A percentile compares a stretch with the other conserved stretches of the same genome.
Conservation (phyloP, 257 asterid species). For the Solanum ossicruentum region DNA sequence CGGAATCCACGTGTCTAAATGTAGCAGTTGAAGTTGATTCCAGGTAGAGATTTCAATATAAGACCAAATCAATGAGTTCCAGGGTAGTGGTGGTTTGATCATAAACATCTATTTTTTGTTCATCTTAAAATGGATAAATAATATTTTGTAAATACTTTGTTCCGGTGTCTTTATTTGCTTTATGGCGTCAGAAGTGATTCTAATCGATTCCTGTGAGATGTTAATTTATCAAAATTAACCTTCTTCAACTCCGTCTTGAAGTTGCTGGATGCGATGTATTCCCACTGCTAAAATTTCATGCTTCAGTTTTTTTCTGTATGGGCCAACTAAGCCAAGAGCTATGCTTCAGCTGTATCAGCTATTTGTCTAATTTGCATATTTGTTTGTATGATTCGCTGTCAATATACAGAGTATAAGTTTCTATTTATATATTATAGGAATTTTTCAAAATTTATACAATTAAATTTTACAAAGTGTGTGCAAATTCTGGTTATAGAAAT, state of each 20-base stretch:
- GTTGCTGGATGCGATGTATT: not conserved
- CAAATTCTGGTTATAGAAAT: too few relatives aligned
- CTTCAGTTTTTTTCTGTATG: not conserved
- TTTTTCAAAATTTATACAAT: too few relatives aligned
- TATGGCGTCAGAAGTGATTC: not conserved
- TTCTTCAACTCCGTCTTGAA: not conserved
- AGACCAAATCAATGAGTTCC: not conserved
- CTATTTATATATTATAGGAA: too few relatives aligned
- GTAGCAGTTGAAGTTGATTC: slow-evolving; percentile 25
- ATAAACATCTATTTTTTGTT: not conserved
- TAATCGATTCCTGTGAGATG: not conserved
- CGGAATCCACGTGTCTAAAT: slow-evolving; percentile 1
- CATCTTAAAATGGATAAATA: not conserved
- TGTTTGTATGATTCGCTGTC: too few relatives aligned
- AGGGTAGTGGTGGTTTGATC: slow-evolving; percentile 1
- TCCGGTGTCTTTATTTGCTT: not conserved
- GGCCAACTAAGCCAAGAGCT: too few relatives aligned
- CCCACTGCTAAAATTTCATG: too few relatives aligned
- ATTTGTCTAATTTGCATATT: too few relatives aligned
- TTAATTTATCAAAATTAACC: not conserved
- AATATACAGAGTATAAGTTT: too few relatives aligned
- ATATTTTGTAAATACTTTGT: not conserved
- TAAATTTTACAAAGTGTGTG: too few relatives aligned
- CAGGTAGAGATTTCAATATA: not conserved
- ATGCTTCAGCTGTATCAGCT: too few relatives aligned